Base-by-base conservation (phyloP, 2,329 filamentous ascomycete species). In the Colletotrichum trifolii region DNA sequence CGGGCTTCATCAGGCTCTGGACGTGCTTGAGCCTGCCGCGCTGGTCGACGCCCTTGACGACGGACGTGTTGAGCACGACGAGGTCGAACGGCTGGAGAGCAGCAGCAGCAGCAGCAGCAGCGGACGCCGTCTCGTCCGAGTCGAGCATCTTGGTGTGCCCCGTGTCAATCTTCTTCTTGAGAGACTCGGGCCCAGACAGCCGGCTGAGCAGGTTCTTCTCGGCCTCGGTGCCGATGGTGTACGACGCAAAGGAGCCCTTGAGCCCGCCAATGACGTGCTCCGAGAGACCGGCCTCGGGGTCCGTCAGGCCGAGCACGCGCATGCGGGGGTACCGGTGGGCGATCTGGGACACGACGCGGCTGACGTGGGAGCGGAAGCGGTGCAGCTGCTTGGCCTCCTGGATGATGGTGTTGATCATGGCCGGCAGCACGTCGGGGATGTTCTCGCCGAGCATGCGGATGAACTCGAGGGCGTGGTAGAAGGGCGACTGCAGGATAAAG, bases 251-350 rank as follows among this genome's bases (percentile, higher is more conserved):
- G 0, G 79, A 73, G 10, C 75, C 76, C 3, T 80, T 82, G 4
- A 79, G 81, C 1, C 82, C 82, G 9, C 78, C 81, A 0, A 82
- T 55, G 5, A 81, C 61, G 34, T 74, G 69, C 45, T 72, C 69
- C 0, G 72, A 72, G 38, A 82, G 66, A 13, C 81, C 81, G 9
- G 80, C 71, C 57, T 75, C 73, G 1, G 73, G 67, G 7, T 76
- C 75, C 0, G 75, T 74, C 2, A 82, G 62, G 1, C 75, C 74
- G 2, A 83, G 71, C 15, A 71, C 59, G 8, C 66, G 59, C 68
- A 71, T 67, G 25, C 62, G 55, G 5, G 69, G 69, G 42, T 68
- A 67, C 1, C 62, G 54, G 13, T 68, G 65, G 6, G 64, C 59
- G 3, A 71, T 38, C 48, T 70, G 68, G 6, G 43, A 49, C 13